Evolutionary conservation across 1,284 basidiomycete species (phyloP), one percentile per base, ranked within the genome.

Genomic region (Apiotrichum akiyoshidainum): DNA sequence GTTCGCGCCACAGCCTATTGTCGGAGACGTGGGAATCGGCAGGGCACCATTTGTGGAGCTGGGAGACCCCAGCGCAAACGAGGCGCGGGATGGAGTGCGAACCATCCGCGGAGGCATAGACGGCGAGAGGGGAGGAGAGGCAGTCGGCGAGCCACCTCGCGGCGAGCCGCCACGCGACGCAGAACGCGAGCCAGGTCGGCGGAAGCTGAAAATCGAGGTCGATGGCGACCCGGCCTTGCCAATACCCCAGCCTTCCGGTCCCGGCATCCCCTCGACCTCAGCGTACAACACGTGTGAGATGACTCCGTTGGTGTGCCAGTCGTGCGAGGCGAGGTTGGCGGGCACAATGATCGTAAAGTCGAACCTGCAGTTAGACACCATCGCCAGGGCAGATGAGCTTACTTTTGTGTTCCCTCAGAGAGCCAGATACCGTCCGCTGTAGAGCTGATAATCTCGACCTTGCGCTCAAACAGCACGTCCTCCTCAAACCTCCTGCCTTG

Each of bases 271-370:
- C 48, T 67, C 68, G 4, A 70, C 51, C 54, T 67, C 67, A 46
- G 65, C 68, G 40, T 65, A 68, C 11, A 70, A 57, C 33, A 61
- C 50, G 52, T 66, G 64, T 22, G 55, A 45, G 39, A 68, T 64
- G 21, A 58, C 61, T 10, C 65, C 67, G 42, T 68, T 70, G n/a
- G 58, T 44, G 54, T 68, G 68, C 60, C 65, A 67, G 54, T 70
- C 68, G 55, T 68, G 67, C 22, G 59, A 57, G 2, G 67, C 64
- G 19, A 68, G 65, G 52, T 65, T 65, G 44, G 65, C 53, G 0
- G 68, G 68, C 5, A 70, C 41, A 51, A 66, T 66, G 39, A 70
- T 49, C 1, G 65, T 65, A 41, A 62, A 62, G 9, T 42, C 44
- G 49, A 59, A 60, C 7, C 58, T 63, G 22, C 2, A 4, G 40